These are phyloP conservation scores for Inga leiocalycina DNA, from an alignment of 306 rosid genomes.

Conservation along the genomic window DNA sequence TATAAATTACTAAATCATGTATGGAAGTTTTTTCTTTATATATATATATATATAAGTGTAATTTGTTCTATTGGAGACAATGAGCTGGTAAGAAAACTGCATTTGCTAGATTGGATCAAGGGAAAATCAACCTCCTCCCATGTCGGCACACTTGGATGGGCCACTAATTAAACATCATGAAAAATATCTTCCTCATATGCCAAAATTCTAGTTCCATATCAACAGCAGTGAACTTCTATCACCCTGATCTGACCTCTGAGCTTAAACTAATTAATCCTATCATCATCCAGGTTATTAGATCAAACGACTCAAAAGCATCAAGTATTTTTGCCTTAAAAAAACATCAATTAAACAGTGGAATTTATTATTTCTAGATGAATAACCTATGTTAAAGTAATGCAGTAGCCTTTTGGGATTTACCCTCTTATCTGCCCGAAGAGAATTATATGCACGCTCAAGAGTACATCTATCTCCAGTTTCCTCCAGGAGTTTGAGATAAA, in stretches of 20 bases:
- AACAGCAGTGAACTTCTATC: conserved; percentile 5
- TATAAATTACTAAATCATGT: not conserved
- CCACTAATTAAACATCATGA: not conserved
- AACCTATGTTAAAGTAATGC: conserved; percentile 31
- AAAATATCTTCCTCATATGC: conserved; percentile 23
- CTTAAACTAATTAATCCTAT: conserved; percentile 16
- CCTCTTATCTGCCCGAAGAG: conserved; percentile 94
- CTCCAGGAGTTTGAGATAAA: conserved; percentile 90
- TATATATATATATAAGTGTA: not conserved
- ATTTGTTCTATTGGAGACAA: not conserved
- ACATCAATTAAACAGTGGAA: conserved; percentile 26
- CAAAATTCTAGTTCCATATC: conserved; percentile 21
- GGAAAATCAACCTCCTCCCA: not conserved
- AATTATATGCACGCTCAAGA: conserved; percentile 90
- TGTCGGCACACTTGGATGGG: not conserved
- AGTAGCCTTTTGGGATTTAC: conserved; percentile 49
- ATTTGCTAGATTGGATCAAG: conserved; percentile 10
- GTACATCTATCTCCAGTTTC: conserved; percentile 91
- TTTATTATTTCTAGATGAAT: not conserved
- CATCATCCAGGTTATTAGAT: conserved; percentile 9
- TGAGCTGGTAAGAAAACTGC: conserved; percentile 13
- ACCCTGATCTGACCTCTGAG: not conserved
- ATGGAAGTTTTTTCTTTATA: not conserved
- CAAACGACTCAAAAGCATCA: conserved; percentile 28
- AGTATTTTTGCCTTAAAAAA: not conserved